These are phyloP conservation scores for Wickerhamiella lipophila DNA, from an alignment of 805 yeast species.

Conservation along the genomic window DNA sequence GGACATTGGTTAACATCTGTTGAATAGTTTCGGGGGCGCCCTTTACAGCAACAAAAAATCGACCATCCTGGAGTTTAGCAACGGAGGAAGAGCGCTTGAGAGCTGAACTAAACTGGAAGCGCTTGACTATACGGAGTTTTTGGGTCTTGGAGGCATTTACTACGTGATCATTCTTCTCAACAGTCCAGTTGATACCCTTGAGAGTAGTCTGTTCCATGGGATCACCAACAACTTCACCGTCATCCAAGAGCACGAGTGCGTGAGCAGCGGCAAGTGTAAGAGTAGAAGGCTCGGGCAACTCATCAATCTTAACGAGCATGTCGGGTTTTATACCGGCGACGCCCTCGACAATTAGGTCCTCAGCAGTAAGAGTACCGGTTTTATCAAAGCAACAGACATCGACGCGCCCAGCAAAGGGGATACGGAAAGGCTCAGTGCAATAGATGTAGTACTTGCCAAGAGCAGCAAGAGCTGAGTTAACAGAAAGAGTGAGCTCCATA, in stretches of 20 bases:
- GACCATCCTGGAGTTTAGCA: slow-evolving; percentile 41
- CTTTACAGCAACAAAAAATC: slow-evolving; percentile 70
- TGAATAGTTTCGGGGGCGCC: slow-evolving; percentile 98
- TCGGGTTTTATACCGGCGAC: slow-evolving; percentile 64
- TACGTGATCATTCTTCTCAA: slow-evolving; percentile 63
- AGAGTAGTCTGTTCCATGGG: slow-evolving; percentile 98
- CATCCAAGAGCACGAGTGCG: slow-evolving; percentile 85
- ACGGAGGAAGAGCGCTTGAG: slow-evolving; percentile 89
- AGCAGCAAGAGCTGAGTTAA: slow-evolving; percentile 79
- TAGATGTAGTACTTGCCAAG: slow-evolving; percentile 76
- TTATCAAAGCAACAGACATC: slow-evolving; percentile 98
- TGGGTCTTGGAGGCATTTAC: slow-evolving; percentile 35
- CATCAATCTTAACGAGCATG: slow-evolving; percentile 41
- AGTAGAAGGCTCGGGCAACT: slow-evolving; percentile 57
- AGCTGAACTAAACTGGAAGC: slow-evolving; percentile 95
- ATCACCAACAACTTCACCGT: slow-evolving; percentile 96
- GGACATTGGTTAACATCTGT: slow-evolving; percentile 57
- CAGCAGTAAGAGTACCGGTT: slow-evolving; percentile 96
- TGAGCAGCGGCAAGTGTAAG: slow-evolving; percentile 87
- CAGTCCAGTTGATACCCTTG: slow-evolving; percentile 73
- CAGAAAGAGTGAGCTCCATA: slow-evolving; percentile 98
- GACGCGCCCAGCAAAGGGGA: slow-evolving; percentile 93
- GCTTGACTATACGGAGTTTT: slow-evolving; percentile 64
- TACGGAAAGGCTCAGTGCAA: slow-evolving; percentile 97
- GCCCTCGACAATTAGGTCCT: slow-evolving; percentile 92